These are phyloP conservation scores for Oryza officinalis DNA, from an alignment of 176 grass and related monocot genomes.

Conservation along the genomic window DNA sequence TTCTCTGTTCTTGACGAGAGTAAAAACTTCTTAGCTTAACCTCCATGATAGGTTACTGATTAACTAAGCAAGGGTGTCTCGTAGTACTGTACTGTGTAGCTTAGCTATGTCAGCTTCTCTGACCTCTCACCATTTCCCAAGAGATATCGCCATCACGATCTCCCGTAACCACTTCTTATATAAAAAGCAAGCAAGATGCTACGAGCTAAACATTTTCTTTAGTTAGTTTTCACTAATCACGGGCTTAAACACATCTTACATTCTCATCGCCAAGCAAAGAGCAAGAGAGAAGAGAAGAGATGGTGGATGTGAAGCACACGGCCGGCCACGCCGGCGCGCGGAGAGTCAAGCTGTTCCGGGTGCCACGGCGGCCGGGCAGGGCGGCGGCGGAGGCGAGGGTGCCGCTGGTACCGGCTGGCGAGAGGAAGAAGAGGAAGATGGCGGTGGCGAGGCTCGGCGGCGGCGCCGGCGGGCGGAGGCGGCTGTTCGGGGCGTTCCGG, in stretches of 20 bases:
- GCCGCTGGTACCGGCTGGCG: neutral
- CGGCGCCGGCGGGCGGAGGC: conserved; percentile 23
- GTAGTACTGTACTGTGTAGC: neutral
- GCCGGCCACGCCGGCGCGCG: neutral
- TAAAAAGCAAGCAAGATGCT: neutral
- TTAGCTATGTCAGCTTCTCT: conserved; percentile 1
- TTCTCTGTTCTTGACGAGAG: neutral
- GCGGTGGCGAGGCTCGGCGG: conserved; percentile 67
- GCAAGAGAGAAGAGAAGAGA: neutral
- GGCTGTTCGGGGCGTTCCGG: conserved; percentile 44
- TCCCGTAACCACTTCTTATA: neutral
- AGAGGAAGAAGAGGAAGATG: conserved; percentile 21
- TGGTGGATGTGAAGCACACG: conserved; percentile 10
- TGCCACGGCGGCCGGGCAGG: conserved; percentile 13
- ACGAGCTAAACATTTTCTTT: neutral
- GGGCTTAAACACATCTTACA: neutral
- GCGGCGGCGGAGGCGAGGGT: neutral
- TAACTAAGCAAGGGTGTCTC: neutral
- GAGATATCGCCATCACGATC: neutral
- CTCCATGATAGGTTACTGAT: neutral
- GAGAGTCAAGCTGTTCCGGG: conserved; percentile 38
- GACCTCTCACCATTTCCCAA: conserved; percentile 22
- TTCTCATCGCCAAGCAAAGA: neutral
- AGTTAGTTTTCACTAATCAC: neutral
- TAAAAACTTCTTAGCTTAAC: neutral